Evolutionary conservation across 352 stramenopile species (phyloP).

Genomic region (Phytophthora pini): DNA sequence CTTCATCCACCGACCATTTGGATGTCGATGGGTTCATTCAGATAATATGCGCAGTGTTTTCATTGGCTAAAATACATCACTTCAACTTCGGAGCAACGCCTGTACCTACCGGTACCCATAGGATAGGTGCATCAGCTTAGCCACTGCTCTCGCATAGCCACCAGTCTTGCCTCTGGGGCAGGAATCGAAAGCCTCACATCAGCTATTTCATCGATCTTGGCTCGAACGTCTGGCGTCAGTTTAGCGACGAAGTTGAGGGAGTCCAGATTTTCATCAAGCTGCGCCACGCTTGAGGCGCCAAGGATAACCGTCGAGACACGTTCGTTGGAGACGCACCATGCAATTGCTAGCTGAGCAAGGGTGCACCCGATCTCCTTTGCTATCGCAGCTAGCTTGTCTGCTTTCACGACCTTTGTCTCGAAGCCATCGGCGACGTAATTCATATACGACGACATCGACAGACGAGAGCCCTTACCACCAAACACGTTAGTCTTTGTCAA

Average conservation of each 20-base stretch:
- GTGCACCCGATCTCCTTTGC: constrained; percentile 49
- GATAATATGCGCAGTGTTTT: too few relatives aligned
- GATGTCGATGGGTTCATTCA: too few relatives aligned
- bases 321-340: constrained; percentile 57
- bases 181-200: constrained; percentile 29
- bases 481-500: too few relatives aligned
- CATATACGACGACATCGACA: constrained; percentile 47
- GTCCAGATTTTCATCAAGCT: constrained; percentile 65
- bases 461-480: constrained; percentile 35
- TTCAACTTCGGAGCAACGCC: background rate
- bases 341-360: constrained; percentile 55
- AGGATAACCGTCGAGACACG: constrained; percentile 61
- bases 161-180: constrained; percentile 16
- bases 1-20: too few relatives aligned
- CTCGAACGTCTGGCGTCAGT: constrained; percentile 56
- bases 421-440: constrained; percentile 46
- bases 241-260: constrained; percentile 50
- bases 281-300: constrained; percentile 53
- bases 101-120: too few relatives aligned
- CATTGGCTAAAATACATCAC: background rate
- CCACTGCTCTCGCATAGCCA: constrained; percentile 28
- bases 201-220: constrained; percentile 54
- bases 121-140: background rate
- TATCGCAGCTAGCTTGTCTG: constrained; percentile 38
- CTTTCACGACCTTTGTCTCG: constrained; percentile 33